A percentile compares a stretch with the other conserved stretches of the same genome.
These are phyloP conservation scores for Diaporthe longicolla DNA, from an alignment of 2,329 filamentous ascomycete genomes.

Conservation along the genomic window DNA sequence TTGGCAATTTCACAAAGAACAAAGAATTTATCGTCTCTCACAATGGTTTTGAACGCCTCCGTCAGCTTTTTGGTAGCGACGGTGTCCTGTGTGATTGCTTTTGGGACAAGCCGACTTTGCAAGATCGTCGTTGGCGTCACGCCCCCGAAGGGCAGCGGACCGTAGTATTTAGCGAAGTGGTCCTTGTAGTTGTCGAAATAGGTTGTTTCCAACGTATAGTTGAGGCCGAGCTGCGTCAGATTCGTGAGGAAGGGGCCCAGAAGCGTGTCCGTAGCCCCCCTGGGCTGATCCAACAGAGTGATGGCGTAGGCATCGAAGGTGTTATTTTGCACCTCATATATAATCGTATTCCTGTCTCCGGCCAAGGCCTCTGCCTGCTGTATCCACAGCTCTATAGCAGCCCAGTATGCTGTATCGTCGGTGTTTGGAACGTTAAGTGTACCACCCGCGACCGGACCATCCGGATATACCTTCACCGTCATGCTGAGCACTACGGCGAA, in stretches of 20 bases:
- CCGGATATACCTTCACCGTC: slow-evolving; percentile 46
- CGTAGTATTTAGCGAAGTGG: neutral
- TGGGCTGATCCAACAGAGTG: too few species aligned
- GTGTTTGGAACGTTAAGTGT: slow-evolving; percentile 54
- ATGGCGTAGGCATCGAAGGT: too few species aligned
- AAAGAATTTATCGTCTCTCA: neutral
- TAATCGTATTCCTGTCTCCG: too few species aligned
- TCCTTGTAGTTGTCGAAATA: neutral
- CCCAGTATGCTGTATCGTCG: slow-evolving; percentile 67
- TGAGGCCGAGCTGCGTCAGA: neutral
- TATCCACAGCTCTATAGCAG: slow-evolving; percentile 56
- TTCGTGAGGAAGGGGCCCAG: too few species aligned
- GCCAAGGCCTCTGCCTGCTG: neutral
- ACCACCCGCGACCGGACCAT: slow-evolving; percentile 43
- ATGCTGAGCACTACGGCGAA: slow-evolving; percentile 52
- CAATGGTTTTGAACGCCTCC: slow-evolving; percentile 50
- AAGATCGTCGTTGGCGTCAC: slow-evolving; percentile 45
- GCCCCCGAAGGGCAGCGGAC: neutral
- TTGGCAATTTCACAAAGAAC: neutral
- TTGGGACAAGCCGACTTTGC: slow-evolving; percentile 46
- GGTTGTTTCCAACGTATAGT: too few species aligned
- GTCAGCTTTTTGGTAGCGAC: slow-evolving; percentile 38
- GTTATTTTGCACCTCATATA: too few species aligned
- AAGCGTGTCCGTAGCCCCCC: too few species aligned
- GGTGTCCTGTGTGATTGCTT: slow-evolving; percentile 46